Base-by-base conservation (phyloP, 495 filamentous ascomycete genomes). In the Delitschia confertaspora region DNA sequence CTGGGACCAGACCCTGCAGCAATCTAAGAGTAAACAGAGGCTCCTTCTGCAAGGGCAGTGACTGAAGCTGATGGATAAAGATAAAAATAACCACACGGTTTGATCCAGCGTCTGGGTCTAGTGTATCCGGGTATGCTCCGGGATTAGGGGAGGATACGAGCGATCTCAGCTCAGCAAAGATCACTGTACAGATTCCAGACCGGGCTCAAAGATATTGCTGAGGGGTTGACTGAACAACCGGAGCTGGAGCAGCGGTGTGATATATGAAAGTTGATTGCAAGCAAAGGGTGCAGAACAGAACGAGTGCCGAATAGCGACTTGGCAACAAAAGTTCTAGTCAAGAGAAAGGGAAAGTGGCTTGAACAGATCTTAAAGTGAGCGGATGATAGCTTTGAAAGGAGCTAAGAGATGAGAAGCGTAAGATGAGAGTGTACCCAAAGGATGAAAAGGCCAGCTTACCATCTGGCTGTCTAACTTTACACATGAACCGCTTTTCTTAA, bases 181-280 rank as follows among this genome's bases (percentile, higher is more conserved):
- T 34, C 31, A 46, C 42, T 27, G 49, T 31, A 27, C 37, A n/a
- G 49, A 29, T 31, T 53, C 49, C 49, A 53, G 49, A 33, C 49
- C 49, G 16, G 33, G 49, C 27, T 18, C 18, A 43, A 10, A 25
- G 17, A 17, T 18, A 6, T 32, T 36, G 11, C 13, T 5, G 20
- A 46, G n/a, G n/a, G n/a, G n/a, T n/a, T n/a, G n/a, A n/a, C n/a
- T n/a, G n/a, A 35, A 45, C 49, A 47, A 33, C 37, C 33, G 33
- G 35, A 1, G 13, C 33, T 31, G 34, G 21, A 25, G 26, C 6
- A 32, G 34, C 18, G 37, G 32, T 20, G 20, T 10, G n/a, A 42
- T 53, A 47, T 24, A 53, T 53, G 38, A 38, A 53, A 25, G 33
- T 53, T 53, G 49, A 53, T 53, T 53, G 24, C 43, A 32, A 8